These are phyloP conservation scores for Bryoglossum gracile DNA, from an alignment of 495 filamentous ascomycete genomes.

Conservation along the genomic window DNA sequence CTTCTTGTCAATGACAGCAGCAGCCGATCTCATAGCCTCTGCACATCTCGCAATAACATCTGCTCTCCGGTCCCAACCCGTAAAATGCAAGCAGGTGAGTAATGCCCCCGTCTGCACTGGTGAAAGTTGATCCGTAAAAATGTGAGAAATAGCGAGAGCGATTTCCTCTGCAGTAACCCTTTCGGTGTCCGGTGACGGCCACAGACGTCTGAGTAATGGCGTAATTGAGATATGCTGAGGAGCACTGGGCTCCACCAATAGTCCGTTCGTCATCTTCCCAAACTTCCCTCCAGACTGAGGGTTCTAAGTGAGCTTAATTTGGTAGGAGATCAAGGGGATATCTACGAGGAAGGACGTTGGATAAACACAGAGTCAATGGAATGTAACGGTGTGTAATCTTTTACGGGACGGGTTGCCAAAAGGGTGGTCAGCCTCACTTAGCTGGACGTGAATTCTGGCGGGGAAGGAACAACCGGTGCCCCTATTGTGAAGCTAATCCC, in stretches of 20 bases:
- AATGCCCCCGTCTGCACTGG: constrained; percentile 78
- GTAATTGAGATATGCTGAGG: constrained; percentile 56
- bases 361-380: no score
- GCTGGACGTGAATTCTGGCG: no score
- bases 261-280: no score
- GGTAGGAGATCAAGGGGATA: no score
- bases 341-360: no score
- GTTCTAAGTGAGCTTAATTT: no score
- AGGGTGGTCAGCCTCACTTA: no score
- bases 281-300: neutral
- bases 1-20: constrained; percentile 54
- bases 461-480: no score
- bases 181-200: constrained; percentile 48
- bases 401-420: no score
- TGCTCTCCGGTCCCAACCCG: constrained; percentile 65
- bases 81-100: constrained; percentile 83
- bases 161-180: constrained; percentile 71
- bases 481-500: no score
- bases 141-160: constrained; percentile 75
- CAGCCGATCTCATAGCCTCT: constrained; percentile 59
- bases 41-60: constrained; percentile 76
- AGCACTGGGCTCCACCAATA: constrained; percentile 20
- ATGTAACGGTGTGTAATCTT: no score
- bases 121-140: constrained; percentile 79
- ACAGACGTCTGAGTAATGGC: constrained; percentile 70